These are phyloP conservation scores for Purpureocillium lavendulum DNA, from an alignment of 2,329 filamentous ascomycete species.

Conservation along the genomic window DNA sequence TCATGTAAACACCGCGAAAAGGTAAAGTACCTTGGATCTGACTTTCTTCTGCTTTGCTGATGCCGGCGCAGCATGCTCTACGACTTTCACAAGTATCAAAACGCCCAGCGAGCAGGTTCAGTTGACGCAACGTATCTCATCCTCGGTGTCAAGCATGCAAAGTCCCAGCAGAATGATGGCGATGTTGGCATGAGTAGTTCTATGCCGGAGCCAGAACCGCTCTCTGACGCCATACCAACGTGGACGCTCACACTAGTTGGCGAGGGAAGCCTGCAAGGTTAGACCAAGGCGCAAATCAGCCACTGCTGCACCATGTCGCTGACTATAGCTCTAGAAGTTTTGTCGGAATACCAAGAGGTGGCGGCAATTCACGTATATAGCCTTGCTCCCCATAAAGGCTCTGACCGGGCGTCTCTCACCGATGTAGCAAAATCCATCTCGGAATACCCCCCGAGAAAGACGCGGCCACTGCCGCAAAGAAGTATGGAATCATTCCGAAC, in stretches of 20 bases:
- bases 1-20: conserved; percentile 81
- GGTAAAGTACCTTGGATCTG: conserved; percentile 39
- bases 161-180: conserved; percentile 37
- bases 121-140: conserved; percentile 92
- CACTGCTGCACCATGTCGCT: neutral
- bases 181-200: conserved; percentile 66
- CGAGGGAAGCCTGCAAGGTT: conserved; percentile 66
- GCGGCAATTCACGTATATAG: conserved; percentile 83
- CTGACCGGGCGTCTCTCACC: conserved; percentile 61
- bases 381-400: conserved; percentile 60
- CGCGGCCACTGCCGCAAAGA: conserved; percentile 46
- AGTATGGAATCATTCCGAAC: conserved; percentile 71
- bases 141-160: conserved; percentile 53
- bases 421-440: conserved; percentile 59
- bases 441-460: conserved; percentile 49
- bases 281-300: conserved; percentile 6
- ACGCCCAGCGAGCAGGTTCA: conserved; percentile 69
- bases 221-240: conserved; percentile 42
- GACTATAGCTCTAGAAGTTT: conserved; percentile 41
- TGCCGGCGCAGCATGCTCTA: conserved; percentile 66
- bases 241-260: conserved; percentile 58
- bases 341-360: conserved; percentile 63
- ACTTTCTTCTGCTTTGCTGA: conserved; percentile 4
- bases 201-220: conserved; percentile 38
- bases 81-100: conserved; percentile 74